Evolutionary conservation across 805 yeast species (phyloP).

Genomic region (Ogataea polymorpha): DNA sequence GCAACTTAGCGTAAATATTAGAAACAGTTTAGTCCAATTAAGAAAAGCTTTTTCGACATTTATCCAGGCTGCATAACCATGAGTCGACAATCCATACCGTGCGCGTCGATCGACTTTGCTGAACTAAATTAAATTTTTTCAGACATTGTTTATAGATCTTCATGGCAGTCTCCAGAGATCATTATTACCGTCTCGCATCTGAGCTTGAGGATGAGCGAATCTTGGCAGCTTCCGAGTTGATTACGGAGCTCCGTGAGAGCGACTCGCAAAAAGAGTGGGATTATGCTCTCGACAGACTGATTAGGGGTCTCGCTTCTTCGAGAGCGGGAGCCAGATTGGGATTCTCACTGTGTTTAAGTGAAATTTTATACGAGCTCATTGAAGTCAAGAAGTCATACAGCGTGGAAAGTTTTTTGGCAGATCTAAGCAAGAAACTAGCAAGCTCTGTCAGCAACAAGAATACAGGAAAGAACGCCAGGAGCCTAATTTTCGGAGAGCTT

Average conservation of each 20-base stretch:
- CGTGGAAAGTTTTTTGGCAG: slow-evolving; percentile 35
- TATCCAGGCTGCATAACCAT: slow-evolving; percentile 10
- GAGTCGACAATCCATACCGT: not conserved
- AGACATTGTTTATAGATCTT: slow-evolving; percentile 1
- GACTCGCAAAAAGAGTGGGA: slow-evolving; percentile 61
- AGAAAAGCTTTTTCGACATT: slow-evolving; percentile 21
- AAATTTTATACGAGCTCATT: slow-evolving; percentile 43
- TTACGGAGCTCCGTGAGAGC: slow-evolving; percentile 52
- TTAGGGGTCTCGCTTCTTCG: slow-evolving; percentile 77
- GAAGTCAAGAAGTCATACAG: slow-evolving; percentile 33
- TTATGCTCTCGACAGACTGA: slow-evolving; percentile 74
- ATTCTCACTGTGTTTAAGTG: slow-evolving; percentile 82
- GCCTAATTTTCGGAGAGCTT: slow-evolving; percentile 73
- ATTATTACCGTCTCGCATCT: slow-evolving; percentile 73
- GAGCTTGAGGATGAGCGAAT: slow-evolving; percentile 72
- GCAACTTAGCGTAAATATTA: slow-evolving; percentile 7
- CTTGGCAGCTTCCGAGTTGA: slow-evolving; percentile 62
- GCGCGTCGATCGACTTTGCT: slow-evolving; percentile 14
- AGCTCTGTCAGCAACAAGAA: slow-evolving; percentile 38
- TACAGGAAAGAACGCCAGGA: slow-evolving; percentile 83
- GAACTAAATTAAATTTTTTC: not conserved
- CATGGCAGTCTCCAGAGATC: slow-evolving; percentile 59
- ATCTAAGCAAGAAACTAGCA: slow-evolving; percentile 36
- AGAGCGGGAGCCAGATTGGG: slow-evolving; percentile 85
- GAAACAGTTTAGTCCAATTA: slow-evolving; percentile 13